A percentile compares a stretch with the other conserved stretches of the same genome.
Evolutionary conservation across 371 early-diverging fungal species (phyloP).

Genomic region (Mortierella sp.): DNA sequence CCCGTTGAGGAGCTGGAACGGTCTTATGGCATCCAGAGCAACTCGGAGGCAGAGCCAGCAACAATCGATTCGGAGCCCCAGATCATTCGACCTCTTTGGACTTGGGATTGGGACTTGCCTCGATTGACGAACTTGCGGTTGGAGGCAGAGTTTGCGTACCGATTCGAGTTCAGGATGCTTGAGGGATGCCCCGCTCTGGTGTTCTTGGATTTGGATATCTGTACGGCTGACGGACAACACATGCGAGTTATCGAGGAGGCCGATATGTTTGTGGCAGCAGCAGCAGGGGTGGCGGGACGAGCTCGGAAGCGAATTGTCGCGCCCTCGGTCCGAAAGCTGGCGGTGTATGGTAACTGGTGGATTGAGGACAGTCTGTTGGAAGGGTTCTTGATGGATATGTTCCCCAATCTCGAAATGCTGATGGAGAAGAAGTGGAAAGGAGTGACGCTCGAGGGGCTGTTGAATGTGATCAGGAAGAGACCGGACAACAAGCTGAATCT

Average conservation of each 20-base stretch:
- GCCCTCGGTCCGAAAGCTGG: no score
- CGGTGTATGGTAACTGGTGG: no score
- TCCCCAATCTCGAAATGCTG: no score
- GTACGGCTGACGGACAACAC: background rate
- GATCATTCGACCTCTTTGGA: conserved; percentile 8
- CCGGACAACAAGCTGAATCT: no score
- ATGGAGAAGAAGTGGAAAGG: no score
- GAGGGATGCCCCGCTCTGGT: background rate
- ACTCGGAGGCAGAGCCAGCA: no score
- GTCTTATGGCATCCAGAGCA: background rate
- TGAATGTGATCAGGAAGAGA: no score
- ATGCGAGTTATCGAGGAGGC: background rate
- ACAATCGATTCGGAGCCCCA: background rate
- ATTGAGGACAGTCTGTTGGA: no score
- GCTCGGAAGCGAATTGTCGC: no score
- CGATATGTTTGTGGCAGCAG: background rate
- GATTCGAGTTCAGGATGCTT: conserved; percentile 14
- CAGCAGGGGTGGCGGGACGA: no score
- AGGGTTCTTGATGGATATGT: no score
- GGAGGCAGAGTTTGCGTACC: conserved; percentile 1
- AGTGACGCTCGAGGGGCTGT: no score
- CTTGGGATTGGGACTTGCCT: conserved; percentile 23
- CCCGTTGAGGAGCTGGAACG: background rate
- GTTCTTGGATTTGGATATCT: background rate
- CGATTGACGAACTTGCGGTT: background rate